A percentile compares a stretch with the other conserved stretches of the same genome.
These are phyloP conservation scores for Solanum corneliomulleri DNA, from an alignment of 257 asterid species.

Conservation along the genomic window DNA sequence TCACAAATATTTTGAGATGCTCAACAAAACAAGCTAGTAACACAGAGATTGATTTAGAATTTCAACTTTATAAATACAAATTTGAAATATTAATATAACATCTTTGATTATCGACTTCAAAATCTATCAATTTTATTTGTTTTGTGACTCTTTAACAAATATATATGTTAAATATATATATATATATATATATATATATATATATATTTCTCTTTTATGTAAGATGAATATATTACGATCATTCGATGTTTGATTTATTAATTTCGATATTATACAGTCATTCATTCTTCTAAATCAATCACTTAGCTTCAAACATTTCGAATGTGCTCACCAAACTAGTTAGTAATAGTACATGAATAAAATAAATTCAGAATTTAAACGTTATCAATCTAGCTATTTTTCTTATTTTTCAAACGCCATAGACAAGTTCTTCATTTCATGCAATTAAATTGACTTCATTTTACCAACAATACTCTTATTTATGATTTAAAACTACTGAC, in stretches of 20 bases:
- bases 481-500: background rate
- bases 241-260: background rate
- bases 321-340: background rate
- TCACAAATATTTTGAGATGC: background rate
- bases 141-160: background rate
- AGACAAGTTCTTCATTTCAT: background rate
- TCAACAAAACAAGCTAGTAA: background rate
- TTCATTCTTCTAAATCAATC: background rate
- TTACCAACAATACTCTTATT: background rate
- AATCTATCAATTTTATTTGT: background rate
- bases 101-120: background rate
- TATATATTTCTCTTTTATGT: background rate
- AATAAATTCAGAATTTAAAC: background rate
- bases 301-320: background rate
- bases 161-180: too few species aligned
- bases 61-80: background rate
- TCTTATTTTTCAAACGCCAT: background rate
- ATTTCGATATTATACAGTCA: background rate
- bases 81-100: background rate
- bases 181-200: too few species aligned
- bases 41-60: background rate
- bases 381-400: fast-evolving
- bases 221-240: too few species aligned
- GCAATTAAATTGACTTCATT: background rate
- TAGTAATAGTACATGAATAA: background rate